Evolutionary conservation across 768 basidiomycete genomes (phyloP).

Genomic region (Neoboletus subvelutipes): DNA sequence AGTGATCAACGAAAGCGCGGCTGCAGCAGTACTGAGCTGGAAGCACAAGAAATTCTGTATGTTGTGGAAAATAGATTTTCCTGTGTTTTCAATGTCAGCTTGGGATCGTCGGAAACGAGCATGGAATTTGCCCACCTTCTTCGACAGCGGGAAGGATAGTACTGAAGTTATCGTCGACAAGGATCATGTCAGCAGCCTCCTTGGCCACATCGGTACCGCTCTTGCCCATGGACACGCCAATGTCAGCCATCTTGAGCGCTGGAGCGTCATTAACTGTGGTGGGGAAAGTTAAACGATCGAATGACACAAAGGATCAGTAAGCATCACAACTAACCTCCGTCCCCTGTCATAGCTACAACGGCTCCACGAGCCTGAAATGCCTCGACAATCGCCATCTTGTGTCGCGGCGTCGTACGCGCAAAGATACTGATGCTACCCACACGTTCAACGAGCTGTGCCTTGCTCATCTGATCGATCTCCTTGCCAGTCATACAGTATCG

Average conservation of each 20-base stretch:
- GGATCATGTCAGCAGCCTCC: slow-evolving; percentile 95
- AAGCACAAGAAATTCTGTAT: slow-evolving; percentile 98
- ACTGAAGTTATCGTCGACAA: slow-evolving; percentile 96
- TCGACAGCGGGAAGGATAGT: slow-evolving; percentile 94
- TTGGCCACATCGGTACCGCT: slow-evolving; percentile 99
- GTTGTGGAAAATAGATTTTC: slow-evolving; percentile 98
- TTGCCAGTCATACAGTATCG: slow-evolving; percentile 72
- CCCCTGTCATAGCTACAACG: slow-evolving; percentile 97
- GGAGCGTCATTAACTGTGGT: slow-evolving; percentile 88
- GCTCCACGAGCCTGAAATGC: slow-evolving; percentile 88
- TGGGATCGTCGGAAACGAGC: background rate
- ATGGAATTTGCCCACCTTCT: slow-evolving; percentile 56
- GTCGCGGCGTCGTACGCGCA: slow-evolving; percentile 92
- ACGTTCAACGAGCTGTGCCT: slow-evolving; percentile 76
- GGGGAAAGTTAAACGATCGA: background rate
- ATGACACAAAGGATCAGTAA: background rate
- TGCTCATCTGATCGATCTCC: slow-evolving; percentile 82
- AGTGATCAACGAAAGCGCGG: slow-evolving; percentile 92
- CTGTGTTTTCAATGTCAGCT: slow-evolving; percentile 35
- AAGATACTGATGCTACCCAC: slow-evolving; percentile 86
- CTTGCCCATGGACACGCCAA: slow-evolving; percentile 97
- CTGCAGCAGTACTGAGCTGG: slow-evolving; percentile 96
- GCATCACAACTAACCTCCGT: slow-evolving; percentile 71
- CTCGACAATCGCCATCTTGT: slow-evolving; percentile 97
- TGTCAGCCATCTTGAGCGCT: slow-evolving; percentile 96